These are phyloP conservation scores for Daldinia bambusicola DNA, from an alignment of 495 filamentous ascomycete species.

Conservation along the genomic window DNA sequence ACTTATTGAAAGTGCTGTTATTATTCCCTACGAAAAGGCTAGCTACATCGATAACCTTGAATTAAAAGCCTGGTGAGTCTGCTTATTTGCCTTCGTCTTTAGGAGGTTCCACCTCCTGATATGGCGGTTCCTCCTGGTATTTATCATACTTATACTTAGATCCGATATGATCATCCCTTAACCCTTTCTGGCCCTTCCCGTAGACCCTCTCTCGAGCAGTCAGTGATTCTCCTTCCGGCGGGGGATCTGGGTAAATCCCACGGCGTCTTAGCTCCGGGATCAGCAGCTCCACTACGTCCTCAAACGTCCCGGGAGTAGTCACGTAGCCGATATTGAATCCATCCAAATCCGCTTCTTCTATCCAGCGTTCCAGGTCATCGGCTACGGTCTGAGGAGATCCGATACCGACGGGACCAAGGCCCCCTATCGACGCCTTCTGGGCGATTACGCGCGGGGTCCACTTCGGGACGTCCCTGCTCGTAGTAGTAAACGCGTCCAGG, in stretches of 20 bases:
- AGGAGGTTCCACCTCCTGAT: constrained; percentile 29
- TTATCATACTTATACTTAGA: constrained; percentile 67
- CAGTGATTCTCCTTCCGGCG: constrained; percentile 53
- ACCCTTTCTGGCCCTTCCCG: constrained; percentile 64
- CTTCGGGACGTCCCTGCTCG: constrained; percentile 59
- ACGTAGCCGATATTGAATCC: constrained; percentile 67
- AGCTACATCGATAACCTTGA: not conserved
- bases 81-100: constrained; percentile 9
- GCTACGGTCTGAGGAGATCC: constrained; percentile 68
- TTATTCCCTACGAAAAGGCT: not conserved
- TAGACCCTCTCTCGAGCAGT: constrained; percentile 71
- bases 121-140: constrained; percentile 62
- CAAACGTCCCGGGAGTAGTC: constrained; percentile 57
- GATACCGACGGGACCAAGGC: constrained; percentile 62
- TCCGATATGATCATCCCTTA: constrained; percentile 65
- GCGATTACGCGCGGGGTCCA: constrained; percentile 67
- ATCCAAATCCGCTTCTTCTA: constrained; percentile 69
- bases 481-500: constrained; percentile 62
- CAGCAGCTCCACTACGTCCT: constrained; percentile 58
- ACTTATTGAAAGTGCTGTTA: not conserved
- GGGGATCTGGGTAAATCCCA: constrained; percentile 51
- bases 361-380: constrained; percentile 69
- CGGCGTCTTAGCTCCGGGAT: constrained; percentile 55
- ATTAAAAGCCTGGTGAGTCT: not conserved
- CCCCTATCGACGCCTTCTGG: constrained; percentile 66